Evolutionary conservation across 1,284 basidiomycete genomes (phyloP).

Genomic region (Erythrobasidium hasegawianum): DNA sequence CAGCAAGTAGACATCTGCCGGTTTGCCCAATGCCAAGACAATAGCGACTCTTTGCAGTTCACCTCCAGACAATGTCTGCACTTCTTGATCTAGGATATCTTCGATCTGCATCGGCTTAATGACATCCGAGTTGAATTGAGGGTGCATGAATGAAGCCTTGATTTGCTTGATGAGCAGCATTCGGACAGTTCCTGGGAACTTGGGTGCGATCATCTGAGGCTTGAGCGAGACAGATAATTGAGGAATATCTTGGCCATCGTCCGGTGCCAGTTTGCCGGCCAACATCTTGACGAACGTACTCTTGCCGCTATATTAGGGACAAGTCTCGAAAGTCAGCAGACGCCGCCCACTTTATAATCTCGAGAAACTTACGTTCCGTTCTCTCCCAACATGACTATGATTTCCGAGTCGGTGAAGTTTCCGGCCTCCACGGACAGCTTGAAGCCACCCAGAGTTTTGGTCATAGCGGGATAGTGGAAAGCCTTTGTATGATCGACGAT

Average conservation of each 20-base stretch:
- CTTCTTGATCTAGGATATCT: constrained; percentile 89
- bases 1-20: constrained; percentile 78
- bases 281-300: constrained; percentile 91
- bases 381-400: constrained; percentile 95
- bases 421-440: constrained; percentile 85
- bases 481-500: constrained; percentile 75
- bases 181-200: constrained; percentile 88
- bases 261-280: constrained; percentile 77
- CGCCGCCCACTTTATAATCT: too few species aligned
- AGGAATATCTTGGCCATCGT: constrained; percentile 74
- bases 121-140: constrained; percentile 94
- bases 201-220: constrained; percentile 91
- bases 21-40: constrained; percentile 67
- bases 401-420: constrained; percentile 90
- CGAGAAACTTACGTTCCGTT: constrained; percentile 76
- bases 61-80: constrained; percentile 92
- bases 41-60: constrained; percentile 94
- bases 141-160: constrained; percentile 86
- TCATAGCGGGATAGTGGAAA: constrained; percentile 88
- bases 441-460: constrained; percentile 87
- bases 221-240: constrained; percentile 82
- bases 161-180: constrained; percentile 90
- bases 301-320: constrained; percentile 62
- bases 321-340: too few species aligned
- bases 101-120: constrained; percentile 91